Evolutionary conservation across 805 yeast genomes (phyloP).

Genomic region (Candida hungchunana): DNA sequence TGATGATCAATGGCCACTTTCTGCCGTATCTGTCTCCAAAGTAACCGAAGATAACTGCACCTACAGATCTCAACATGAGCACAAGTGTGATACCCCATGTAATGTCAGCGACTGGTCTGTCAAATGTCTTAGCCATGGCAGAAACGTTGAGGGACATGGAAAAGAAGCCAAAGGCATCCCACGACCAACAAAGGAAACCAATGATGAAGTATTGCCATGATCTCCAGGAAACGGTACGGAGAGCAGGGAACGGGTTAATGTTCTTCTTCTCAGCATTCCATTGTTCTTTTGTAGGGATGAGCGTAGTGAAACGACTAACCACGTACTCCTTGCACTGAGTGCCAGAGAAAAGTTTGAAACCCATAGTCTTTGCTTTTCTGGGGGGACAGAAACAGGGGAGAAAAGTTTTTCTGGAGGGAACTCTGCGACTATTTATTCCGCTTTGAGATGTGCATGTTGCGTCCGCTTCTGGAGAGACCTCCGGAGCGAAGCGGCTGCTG

Average conservation of each 20-base stretch:
- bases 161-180: constrained; percentile 65
- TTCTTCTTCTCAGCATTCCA: constrained; percentile 32
- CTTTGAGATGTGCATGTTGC: no score
- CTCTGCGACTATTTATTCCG: no score
- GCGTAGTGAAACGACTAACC: constrained; percentile 43
- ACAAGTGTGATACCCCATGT: constrained; percentile 61
- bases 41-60: constrained; percentile 56
- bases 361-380: constrained; percentile 5
- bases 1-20: constrained; percentile 50
- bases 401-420: no score
- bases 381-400: no score
- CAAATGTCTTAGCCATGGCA: constrained; percentile 42
- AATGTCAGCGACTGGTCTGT: constrained; percentile 42
- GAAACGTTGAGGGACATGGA: constrained; percentile 49
- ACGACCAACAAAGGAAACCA: constrained; percentile 58
- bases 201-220: constrained; percentile 52
- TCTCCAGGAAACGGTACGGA: constrained; percentile 41
- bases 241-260: constrained; percentile 61
- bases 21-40: constrained; percentile 59
- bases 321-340: constrained; percentile 13
- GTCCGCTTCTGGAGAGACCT: not conserved
- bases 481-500: not conserved
- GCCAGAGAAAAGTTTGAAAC: constrained; percentile 10
- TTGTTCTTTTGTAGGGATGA: constrained; percentile 43
- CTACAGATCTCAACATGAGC: constrained; percentile 63